Percentiles rank a stretch among this genome's conserved stretches.
These are phyloP conservation scores for Pseudocercospora pini-densiflorae DNA, from an alignment of 2,329 filamentous ascomycete species.

Conservation along the genomic window DNA sequence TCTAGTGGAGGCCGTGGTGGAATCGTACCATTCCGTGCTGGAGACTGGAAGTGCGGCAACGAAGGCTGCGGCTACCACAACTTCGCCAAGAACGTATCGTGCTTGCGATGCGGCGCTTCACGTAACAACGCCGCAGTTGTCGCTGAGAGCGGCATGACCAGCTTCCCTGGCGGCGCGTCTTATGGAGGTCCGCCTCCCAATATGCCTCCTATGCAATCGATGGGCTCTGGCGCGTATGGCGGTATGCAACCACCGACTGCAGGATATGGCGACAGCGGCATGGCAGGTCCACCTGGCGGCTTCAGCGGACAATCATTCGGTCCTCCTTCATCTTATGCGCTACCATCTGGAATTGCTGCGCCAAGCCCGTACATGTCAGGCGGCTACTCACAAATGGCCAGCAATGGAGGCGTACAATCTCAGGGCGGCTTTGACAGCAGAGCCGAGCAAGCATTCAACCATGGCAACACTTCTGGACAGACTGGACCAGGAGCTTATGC, in stretches of 20 bases:
- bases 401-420: conserved; percentile 76
- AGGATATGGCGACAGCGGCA: conserved; percentile 69
- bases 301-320: conserved; percentile 79
- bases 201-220: conserved; percentile 66
- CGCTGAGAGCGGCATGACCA: conserved; percentile 78
- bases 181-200: conserved; percentile 72
- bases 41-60: conserved; percentile 98
- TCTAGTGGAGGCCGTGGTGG: conserved; percentile 67
- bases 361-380: conserved; percentile 83
- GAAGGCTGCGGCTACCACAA: conserved; percentile 99
- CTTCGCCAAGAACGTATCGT: conserved; percentile 99
- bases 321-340: conserved; percentile 84
- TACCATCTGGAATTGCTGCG: conserved; percentile 83
- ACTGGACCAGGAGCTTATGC: conserved; percentile 62
- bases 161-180: conserved; percentile 33
- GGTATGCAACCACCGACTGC: conserved; percentile 64
- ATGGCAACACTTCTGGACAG: conserved; percentile 75
- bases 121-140: conserved; percentile 93
- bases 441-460: conserved; percentile 86
- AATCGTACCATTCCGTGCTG: conserved; percentile 91
- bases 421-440: conserved; percentile 81
- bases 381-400: conserved; percentile 62
- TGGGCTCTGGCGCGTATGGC: conserved; percentile 35
- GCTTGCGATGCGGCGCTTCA: conserved; percentile 92
- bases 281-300: conserved; percentile 58